Base-by-base conservation (phyloP, 306 rosid species). In the Crataegus laevigata region DNA sequence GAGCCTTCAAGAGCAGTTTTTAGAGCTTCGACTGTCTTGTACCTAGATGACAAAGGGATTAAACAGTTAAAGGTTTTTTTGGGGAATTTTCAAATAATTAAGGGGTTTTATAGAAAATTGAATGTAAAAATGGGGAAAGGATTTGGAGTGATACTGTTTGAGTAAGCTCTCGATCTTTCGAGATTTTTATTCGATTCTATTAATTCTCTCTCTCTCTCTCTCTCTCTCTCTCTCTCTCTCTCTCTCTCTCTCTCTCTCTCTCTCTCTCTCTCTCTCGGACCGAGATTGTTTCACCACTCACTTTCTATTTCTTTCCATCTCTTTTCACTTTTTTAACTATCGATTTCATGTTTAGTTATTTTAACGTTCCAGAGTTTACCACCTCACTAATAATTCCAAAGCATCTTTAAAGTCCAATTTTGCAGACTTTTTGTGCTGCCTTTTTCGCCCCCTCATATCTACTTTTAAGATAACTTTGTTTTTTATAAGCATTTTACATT, bases 1-100 rank as follows among this genome's bases (percentile, higher is more conserved):
- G 97, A 88, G 66, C 99, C 97, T 88, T 94, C 99, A 30, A 94
- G 96, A 2, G 99, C 99, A 59, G 99, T 94, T 89, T 89, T 94
- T 28, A 94, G 93, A 29, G 99, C 96, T 84, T 94, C 96, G 21
- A 94, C 91, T 1, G 90, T 91, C 70, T 86, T 94, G 66, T 75
- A 89, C 87, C 99, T 94, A 73, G 51, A 85, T 11, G 78, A 58
- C 81, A 15, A 55, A 40, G 38, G 65, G 8, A 29, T 18, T 1
- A 9, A 72, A 2, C 24, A 36, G 62, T 11, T 21, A 1, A 40
- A 5, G 24, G n/a, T n/a, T n/a, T 22, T 57, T 32, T 38, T 13
- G 76, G 29, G 8, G 21, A 25, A 40, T 43, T 5, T 6, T 55
- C 14, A 24, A 71, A 74, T 34, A 17, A 57, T 1, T 60, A 40